Evolutionary conservation across 1,139 yeast species (phyloP), one percentile per base, ranked within the genome.

Genomic region (Debaryomycetaceae sp.): DNA sequence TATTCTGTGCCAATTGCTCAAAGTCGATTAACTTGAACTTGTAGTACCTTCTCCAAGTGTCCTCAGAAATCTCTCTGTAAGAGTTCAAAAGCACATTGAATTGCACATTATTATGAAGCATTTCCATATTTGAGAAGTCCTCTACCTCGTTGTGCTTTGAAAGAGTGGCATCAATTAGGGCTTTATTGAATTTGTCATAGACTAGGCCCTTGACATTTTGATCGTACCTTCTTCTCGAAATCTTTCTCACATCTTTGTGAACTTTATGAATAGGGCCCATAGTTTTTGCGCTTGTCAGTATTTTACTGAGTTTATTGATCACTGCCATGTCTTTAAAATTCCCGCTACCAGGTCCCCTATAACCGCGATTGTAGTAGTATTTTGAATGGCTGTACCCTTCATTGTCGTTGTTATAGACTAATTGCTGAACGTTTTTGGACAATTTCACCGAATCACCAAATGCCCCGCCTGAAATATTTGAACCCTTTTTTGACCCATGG

Each of bases 321-420:
- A 73, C 55, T 2, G 76, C 68, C 0, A 73, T 76, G 54, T 74
- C 79, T 50, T 74, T 74, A 50, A 72, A 74, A 49, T 72, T 73
- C 4, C 79, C 78, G 45, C 74, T 68, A 1, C 78, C 78, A 5
- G 77, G 76, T 0, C 79, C 78, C 39, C 78, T 59, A 48, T 71
- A 71, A 24, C 66, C 58, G 49, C 70, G 70, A 13, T 68, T 62
- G 50, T 73, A 74, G 51, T 63, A 73, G 50, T 73, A 74, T 48
- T 68, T 72, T 36, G 68, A 56, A 45, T 65, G 68, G 45, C 62
- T 62, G 49, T 60, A 59, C 37, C 60, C 60, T 42, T 70, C 76
- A 45, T 59, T 64, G 43, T 72, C 76, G 45, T 62, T 66, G 49
- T 63, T 66, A 41, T 65, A 62, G 5, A 65, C 64, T 37, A 72